phyloP scores from a whole-genome alignment of 129 eudicot genomes.

The Centrapalus pauciflorus region DNA sequence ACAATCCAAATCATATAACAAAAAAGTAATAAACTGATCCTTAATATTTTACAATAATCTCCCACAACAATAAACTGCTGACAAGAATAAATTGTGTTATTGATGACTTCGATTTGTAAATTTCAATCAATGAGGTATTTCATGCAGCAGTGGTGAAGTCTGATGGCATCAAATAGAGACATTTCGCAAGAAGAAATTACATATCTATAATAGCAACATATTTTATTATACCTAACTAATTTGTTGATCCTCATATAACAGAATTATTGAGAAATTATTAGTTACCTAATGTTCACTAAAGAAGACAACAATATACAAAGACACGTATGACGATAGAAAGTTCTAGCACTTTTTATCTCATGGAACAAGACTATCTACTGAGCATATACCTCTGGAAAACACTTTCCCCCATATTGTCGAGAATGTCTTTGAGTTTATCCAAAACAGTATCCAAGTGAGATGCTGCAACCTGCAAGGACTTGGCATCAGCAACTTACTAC shows the following conservation, averaged over 20 bases:
- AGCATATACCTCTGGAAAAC: constrained; percentile 61
- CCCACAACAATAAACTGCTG: neutral
- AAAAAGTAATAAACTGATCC: neutral
- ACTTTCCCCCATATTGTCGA: constrained; percentile 81
- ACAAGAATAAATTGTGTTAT: neutral
- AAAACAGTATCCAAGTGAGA: constrained; percentile 93
- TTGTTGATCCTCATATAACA: neutral
- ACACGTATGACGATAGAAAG: neutral
- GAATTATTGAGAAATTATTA: too few species aligned
- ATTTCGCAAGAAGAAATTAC: neutral
- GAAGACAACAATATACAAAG: neutral
- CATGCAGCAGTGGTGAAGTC: neutral
- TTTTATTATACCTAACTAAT: neutral
- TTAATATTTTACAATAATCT: neutral
- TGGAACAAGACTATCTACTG: neutral
- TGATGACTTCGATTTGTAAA: neutral
- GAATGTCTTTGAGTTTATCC: constrained; percentile 91
- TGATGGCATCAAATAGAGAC: neutral
- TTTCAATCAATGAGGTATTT: neutral
- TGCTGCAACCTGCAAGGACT: constrained; percentile 75
- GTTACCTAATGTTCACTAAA: neutral
- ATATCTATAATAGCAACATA: neutral
- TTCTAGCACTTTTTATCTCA: neutral
- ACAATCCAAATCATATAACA: constrained; percentile 1
- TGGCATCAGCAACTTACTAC: constrained; percentile 4